A percentile compares a stretch with the other conserved stretches of the same genome.
phyloP scores from a whole-genome alignment of 2,329 filamentous ascomycete genomes.

The Penicillium sp. region DNA sequence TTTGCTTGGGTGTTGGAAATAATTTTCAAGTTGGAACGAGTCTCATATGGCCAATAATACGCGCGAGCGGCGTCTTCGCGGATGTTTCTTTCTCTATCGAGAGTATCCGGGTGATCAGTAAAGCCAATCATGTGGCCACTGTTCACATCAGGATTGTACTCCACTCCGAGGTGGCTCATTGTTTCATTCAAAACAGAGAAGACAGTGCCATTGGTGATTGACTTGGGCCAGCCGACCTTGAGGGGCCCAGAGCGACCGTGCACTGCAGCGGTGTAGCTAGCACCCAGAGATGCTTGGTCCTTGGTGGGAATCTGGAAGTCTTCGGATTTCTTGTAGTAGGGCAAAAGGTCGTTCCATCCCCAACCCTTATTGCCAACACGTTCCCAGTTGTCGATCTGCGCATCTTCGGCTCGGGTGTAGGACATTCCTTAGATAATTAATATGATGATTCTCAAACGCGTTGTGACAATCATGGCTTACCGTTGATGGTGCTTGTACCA shows the following conservation, averaged over 20 bases:
- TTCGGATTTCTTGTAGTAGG: constrained; percentile 18
- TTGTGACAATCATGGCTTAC: constrained; percentile 31
- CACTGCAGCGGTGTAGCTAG: neutral
- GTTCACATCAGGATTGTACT: neutral
- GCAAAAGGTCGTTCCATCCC: constrained; percentile 27
- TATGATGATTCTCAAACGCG: neutral
- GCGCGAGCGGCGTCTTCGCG: constrained; percentile 47
- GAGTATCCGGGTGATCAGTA: constrained; percentile 32
- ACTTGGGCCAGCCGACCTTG: neutral
- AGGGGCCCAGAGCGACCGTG: neutral
- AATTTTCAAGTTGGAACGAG: neutral
- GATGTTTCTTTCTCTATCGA: constrained; percentile 35
- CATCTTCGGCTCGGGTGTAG: neutral
- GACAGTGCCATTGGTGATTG: neutral
- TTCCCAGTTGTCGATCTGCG: constrained; percentile 23
- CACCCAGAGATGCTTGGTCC: neutral
- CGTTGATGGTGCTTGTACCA: constrained; percentile 35
- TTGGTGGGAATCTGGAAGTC: neutral
- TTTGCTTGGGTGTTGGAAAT: constrained; percentile 43
- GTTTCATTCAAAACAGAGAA: constrained; percentile 23
- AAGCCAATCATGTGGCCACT: constrained; percentile 25
- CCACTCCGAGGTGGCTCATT: constrained; percentile 34
- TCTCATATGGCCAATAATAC: constrained; percentile 39
- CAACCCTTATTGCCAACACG: constrained; percentile 32
- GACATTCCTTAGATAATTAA: neutral